Evolutionary conservation across 2,329 filamentous ascomycete genomes (phyloP), one percentile per base, ranked within the genome.

Genomic region (Aspergillus sojae): DNA sequence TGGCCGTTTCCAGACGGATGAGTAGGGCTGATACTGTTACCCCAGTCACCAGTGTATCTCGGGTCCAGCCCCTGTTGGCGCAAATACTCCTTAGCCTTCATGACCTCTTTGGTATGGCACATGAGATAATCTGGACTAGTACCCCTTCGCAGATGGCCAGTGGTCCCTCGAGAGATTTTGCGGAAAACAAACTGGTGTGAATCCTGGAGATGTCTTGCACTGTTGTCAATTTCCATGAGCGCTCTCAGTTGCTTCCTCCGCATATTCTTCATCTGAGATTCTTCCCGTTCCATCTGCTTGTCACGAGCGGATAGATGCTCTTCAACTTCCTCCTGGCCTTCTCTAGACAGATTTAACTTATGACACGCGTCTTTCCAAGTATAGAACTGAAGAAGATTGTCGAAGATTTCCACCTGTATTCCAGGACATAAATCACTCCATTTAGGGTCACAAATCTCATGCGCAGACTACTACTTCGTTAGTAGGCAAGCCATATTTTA

Each of bases 401-500:
- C 64, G 21, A 74, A 61, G 16, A 80, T 79, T 57, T 80, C 78
- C 4, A 74, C 69, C 60, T 76, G 74, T 23, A 80, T 66, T 4
- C 66, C 68, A 19, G 64, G 66, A 19, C 70, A 67, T 6, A 80
- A 64, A 43, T 79, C 75, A 23, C 53, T 59, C 78, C 78, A 80
- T 57, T 68, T 45, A 11, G 72, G 72, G 36, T 70, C 54, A 5
- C 58, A 46, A 11, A 64, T 62, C 55, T 67, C 30, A 32, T 12
- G 32, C 48, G 34, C 16, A 16, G 46, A 14, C 64, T 61, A 41
- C 21, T 36, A 19, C 32, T n/a, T 28, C 32, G 56, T 62, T 36
- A 62, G 60, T 21, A 16, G 32, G 53, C 34, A 36, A 11, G 14
- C 46, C 46, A 16, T 5, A 14, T 3, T 14, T 6, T n/a, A 23